phyloP scores from a whole-genome alignment of 2,329 filamentous ascomycete genomes.

The Didymella keratinophila region DNA sequence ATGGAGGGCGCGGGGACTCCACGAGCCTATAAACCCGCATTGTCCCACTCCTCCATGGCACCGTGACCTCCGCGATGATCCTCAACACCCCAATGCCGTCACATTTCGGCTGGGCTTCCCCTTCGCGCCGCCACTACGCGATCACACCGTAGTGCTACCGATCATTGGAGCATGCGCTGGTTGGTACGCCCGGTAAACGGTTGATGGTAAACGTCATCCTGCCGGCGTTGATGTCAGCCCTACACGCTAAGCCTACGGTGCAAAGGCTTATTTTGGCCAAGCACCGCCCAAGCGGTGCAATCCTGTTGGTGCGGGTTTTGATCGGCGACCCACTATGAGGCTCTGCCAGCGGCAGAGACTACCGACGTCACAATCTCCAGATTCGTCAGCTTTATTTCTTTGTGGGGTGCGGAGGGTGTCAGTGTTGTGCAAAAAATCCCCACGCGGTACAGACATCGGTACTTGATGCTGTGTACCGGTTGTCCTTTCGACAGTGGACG shows the following conservation, averaged over 20 bases:
- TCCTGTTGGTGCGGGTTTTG: slow-evolving; percentile 18
- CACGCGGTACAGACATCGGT: not conserved
- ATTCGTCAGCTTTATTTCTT: slow-evolving; percentile 7
- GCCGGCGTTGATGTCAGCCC: slow-evolving; percentile 6
- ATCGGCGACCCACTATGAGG: slow-evolving; percentile 11
- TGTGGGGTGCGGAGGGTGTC: slow-evolving; percentile 5
- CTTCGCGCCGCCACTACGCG: slow-evolving; percentile 1
- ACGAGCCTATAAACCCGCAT: slow-evolving; percentile 17
- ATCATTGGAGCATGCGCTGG: not conserved
- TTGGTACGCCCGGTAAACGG: not conserved
- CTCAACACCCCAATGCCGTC: slow-evolving; percentile 19
- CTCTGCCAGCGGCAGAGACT: slow-evolving; percentile 3
- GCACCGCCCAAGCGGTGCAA: slow-evolving; percentile 8
- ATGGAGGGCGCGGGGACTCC: slow-evolving; percentile 11
- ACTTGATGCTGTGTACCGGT: not conserved
- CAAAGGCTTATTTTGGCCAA: slow-evolving; percentile 18
- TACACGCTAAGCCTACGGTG: slow-evolving; percentile 7
- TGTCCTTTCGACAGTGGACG: not conserved
- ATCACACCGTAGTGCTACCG: slow-evolving; percentile 3
- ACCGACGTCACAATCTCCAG: slow-evolving; percentile 16
- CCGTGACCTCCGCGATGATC: slow-evolving; percentile 9
- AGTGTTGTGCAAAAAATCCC: not conserved
- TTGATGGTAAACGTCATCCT: slow-evolving; percentile 8
- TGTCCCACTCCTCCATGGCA: slow-evolving; percentile 4
- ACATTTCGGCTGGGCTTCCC: slow-evolving; percentile 10